Percentiles rank a stretch among this genome's conserved stretches.
phyloP scores from a whole-genome alignment of 495 filamentous ascomycete genomes.

The Hypomontagnella submonticulosa region DNA sequence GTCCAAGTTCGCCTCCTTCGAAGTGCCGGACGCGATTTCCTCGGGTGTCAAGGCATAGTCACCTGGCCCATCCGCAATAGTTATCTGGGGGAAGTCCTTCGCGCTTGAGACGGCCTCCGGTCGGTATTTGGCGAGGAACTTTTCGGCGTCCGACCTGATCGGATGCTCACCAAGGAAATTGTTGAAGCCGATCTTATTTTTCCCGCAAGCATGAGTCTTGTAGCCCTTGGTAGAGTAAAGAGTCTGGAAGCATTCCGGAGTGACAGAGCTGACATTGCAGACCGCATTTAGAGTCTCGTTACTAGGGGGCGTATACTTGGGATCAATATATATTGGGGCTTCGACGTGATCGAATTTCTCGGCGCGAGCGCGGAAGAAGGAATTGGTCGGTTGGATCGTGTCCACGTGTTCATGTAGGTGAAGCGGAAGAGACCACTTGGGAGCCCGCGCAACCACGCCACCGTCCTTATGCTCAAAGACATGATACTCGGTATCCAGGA shows the following conservation, averaged over 20 bases:
- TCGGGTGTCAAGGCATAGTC: conserved; percentile 40
- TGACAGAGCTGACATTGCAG: conserved; percentile 64
- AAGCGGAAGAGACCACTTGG: conserved; percentile 72
- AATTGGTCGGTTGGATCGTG: conserved; percentile 75
- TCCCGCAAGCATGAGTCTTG: conserved; percentile 52
- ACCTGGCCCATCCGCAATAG: conserved; percentile 54
- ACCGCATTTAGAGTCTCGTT: conserved; percentile 49
- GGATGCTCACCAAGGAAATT: conserved; percentile 63
- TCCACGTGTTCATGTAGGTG: conserved; percentile 68
- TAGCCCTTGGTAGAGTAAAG: conserved; percentile 67
- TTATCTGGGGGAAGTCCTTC: conserved; percentile 54
- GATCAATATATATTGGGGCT: conserved; percentile 30
- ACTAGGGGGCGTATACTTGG: conserved; percentile 42
- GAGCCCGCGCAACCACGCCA: conserved; percentile 61
- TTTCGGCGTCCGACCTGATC: conserved; percentile 60
- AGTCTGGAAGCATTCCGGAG: conserved; percentile 64
- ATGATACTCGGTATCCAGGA: conserved; percentile 70
- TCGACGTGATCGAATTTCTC: conserved; percentile 41
- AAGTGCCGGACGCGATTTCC: conserved; percentile 51
- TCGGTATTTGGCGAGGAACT: conserved; percentile 61
- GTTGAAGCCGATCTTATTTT: conserved; percentile 60
- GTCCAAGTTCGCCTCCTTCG: conserved; percentile 77
- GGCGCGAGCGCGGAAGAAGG: conserved; percentile 58
- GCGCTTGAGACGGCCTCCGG: conserved; percentile 59
- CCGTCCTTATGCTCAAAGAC: conserved; percentile 63